Conservation (phyloP, 441 rosid species). For the Rhodomyrtus psidioides region DNA sequence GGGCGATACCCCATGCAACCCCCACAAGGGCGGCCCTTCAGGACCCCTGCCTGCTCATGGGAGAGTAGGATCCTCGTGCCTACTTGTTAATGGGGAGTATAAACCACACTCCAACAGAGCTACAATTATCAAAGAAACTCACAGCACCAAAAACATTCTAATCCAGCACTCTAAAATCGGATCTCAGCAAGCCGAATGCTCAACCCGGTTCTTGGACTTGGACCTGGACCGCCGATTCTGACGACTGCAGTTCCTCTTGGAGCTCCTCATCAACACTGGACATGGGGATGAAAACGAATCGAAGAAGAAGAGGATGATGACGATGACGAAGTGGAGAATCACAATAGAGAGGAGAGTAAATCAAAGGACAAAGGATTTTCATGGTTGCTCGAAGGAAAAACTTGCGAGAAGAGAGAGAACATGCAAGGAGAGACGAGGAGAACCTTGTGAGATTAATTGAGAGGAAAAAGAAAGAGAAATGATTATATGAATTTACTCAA, state of each 20-base stretch:
- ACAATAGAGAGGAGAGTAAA: background rate
- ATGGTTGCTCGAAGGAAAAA: slow-evolving; percentile 59
- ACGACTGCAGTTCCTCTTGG: background rate
- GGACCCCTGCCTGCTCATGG: no score
- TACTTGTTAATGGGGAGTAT: no score
- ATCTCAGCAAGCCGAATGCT: slow-evolving; percentile 21
- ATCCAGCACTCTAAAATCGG: slow-evolving; percentile 25
- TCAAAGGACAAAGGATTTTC: slow-evolving; percentile 37
- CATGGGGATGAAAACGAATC: background rate
- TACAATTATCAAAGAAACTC: slow-evolving; percentile 12
- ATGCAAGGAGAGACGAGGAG: background rate
- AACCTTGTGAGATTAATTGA: no score
- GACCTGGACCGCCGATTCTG: background rate
- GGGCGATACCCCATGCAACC: no score
- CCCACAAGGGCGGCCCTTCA: no score
- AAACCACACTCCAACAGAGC: background rate
- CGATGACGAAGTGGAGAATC: background rate
- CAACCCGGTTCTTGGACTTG: background rate
- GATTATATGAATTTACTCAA: no score
- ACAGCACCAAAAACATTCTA: slow-evolving; percentile 21
- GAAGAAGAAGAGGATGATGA: background rate
- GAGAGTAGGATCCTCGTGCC: no score
- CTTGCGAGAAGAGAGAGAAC: background rate
- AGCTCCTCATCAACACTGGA: background rate
- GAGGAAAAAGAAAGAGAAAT: no score